Evolutionary conservation across 257 asterid genomes (phyloP).

Genomic region (Nicotiana otophora): DNA sequence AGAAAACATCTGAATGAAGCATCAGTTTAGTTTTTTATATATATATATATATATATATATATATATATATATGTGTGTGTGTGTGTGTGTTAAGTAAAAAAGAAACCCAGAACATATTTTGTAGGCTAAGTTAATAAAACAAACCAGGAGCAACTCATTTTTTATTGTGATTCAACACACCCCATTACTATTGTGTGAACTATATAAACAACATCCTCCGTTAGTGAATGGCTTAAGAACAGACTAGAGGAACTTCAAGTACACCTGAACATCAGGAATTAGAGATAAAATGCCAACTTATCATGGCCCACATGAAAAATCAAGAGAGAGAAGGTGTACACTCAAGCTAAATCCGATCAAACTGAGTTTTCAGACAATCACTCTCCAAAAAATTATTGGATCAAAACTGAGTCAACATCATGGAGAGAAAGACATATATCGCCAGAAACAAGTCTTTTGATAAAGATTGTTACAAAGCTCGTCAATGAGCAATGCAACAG

Average conservation of each 20-base stretch:
- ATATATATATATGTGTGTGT: neutral
- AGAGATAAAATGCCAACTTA: neutral
- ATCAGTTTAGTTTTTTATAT: slow-evolving; percentile 1
- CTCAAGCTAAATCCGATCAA: neutral
- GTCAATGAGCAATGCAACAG: too few relatives aligned
- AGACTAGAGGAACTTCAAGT: neutral
- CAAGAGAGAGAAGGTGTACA: neutral
- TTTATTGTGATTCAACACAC: neutral
- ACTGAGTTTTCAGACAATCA: neutral
- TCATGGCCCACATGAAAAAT: neutral
- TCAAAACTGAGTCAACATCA: neutral
- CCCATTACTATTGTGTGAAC: neutral
- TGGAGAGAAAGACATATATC: neutral
- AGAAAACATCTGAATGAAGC: slow-evolving; percentile 63
- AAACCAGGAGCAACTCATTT: neutral
- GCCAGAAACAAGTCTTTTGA: neutral
- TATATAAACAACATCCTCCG: neutral
- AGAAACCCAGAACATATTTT: neutral
- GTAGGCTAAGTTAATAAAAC: neutral
- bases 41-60: neutral
- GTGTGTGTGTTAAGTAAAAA: neutral
- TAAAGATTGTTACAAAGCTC: neutral
- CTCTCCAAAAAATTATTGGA: neutral
- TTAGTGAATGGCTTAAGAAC: neutral
- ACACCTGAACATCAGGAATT: neutral